Conservation (phyloP, 2,329 filamentous ascomycete genomes). For the Colletotrichum brevisporum region DNA sequence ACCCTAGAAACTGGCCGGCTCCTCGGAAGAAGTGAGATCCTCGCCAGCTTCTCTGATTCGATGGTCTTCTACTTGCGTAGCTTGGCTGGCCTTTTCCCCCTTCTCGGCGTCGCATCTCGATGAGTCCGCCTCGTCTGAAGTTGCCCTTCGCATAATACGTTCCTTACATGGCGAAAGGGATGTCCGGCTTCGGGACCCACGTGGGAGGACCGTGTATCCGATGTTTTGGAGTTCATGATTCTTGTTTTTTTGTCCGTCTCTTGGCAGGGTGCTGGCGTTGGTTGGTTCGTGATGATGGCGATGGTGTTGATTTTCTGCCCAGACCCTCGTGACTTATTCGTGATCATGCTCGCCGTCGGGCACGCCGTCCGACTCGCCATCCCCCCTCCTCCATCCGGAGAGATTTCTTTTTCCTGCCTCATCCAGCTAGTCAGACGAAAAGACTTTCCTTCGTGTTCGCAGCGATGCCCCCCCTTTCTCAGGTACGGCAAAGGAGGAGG, state of each 20-base stretch:
- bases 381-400: not conserved
- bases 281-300: no score
- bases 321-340: not conserved
- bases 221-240: conserved; percentile 14
- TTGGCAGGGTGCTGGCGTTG: not conserved
- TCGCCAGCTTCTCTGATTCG: conserved; percentile 1
- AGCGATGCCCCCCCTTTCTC: conserved; percentile 1
- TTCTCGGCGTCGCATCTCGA: conserved; percentile 8
- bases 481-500: not conserved
- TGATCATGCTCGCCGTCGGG: not conserved
- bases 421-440: conserved; percentile 17
- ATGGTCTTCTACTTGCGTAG: not conserved
- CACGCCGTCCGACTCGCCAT: conserved; percentile 2
- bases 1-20: not conserved
- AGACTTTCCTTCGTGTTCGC: conserved; percentile 15
- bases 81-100: not conserved
- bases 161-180: not conserved
- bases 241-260: not conserved
- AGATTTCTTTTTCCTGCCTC: not conserved
- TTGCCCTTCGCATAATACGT: not conserved
- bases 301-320: no score
- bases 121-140: conserved; percentile 23
- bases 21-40: not conserved
- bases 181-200: not conserved
- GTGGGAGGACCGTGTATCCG: conserved; percentile 5